Conservation (phyloP, 306 rosid species). For the Hippophae tibetana region DNA sequence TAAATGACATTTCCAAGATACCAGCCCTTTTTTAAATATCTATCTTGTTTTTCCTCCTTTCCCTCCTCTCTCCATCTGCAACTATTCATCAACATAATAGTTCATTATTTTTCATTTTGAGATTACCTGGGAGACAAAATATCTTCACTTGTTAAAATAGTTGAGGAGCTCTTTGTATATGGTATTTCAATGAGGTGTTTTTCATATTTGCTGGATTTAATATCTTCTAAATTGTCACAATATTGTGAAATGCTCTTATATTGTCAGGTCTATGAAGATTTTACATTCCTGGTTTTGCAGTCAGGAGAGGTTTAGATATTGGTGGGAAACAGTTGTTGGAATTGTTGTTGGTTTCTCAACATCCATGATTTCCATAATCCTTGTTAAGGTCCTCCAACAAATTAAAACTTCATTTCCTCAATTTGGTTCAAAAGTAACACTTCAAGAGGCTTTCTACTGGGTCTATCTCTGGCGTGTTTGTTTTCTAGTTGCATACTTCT, state of each 20-base stretch:
- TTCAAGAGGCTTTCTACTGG: slow-evolving; percentile 18
- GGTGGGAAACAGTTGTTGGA: slow-evolving; percentile 67
- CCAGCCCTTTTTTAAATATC: no score
- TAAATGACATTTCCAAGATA: no score
- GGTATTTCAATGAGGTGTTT: not conserved
- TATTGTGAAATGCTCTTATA: slow-evolving; percentile 13
- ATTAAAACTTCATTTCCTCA: slow-evolving; percentile 31
- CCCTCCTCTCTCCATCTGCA: no score
- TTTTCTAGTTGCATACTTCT: slow-evolving; percentile 53
- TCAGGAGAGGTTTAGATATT: slow-evolving; percentile 28
- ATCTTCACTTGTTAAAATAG: not conserved
- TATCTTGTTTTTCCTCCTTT: no score
- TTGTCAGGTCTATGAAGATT: slow-evolving; percentile 55
- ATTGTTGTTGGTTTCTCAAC: slow-evolving; percentile 52
- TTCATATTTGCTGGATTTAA: not conserved
- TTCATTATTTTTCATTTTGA: no score
- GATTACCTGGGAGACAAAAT: no score
- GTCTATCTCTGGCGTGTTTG: slow-evolving; percentile 33
- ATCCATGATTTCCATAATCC: slow-evolving; percentile 55
- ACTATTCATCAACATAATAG: no score
- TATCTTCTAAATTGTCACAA: slow-evolving; percentile 5
- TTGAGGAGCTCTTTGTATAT: not conserved
- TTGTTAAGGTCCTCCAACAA: slow-evolving; percentile 36
- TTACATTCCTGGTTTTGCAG: slow-evolving; percentile 40
- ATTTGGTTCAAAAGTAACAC: slow-evolving; percentile 17